A percentile compares a stretch with the other conserved stretches of the same genome.
phyloP scores from a whole-genome alignment of 1,139 yeast species.

The Zygosaccharomyces sapae region DNA sequence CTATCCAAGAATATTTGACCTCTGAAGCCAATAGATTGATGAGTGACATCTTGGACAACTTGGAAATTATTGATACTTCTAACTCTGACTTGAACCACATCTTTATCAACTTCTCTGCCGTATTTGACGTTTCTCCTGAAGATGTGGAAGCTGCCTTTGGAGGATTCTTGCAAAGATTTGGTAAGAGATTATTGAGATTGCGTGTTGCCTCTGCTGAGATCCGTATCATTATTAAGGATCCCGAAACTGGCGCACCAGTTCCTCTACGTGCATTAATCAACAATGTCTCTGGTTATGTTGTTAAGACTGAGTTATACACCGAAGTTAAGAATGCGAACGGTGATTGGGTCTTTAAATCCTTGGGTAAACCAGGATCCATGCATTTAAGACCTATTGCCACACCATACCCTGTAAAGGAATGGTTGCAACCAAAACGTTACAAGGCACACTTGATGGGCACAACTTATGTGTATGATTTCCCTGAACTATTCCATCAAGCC shows the following conservation, averaged over 20 bases:
- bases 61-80: constrained; percentile 90
- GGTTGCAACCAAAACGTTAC: constrained; percentile 96
- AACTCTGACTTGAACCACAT: constrained; percentile 95
- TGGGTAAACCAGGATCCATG: constrained; percentile 94
- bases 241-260: constrained; percentile 79
- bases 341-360: constrained; percentile 94
- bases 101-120: constrained; percentile 93
- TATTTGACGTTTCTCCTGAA: constrained; percentile 86
- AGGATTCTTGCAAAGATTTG: constrained; percentile 94
- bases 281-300: constrained; percentile 96
- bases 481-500: constrained; percentile 95
- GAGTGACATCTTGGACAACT: constrained; percentile 91
- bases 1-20: constrained; percentile 88
- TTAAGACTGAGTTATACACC: constrained; percentile 88
- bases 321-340: constrained; percentile 89
- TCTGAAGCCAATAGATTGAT: constrained; percentile 94
- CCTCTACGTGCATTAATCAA: constrained; percentile 95
- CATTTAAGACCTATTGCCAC: constrained; percentile 93
- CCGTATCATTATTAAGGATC: constrained; percentile 90
- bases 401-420: constrained; percentile 96
- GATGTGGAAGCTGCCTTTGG: constrained; percentile 98
- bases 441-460: constrained; percentile 98
- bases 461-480: constrained; percentile 96
- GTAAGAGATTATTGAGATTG: constrained; percentile 93
- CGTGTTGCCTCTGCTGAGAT: constrained; percentile 97